Conservation (phyloP, 179 eudicot species). For the Drosera spatulata region DNA sequence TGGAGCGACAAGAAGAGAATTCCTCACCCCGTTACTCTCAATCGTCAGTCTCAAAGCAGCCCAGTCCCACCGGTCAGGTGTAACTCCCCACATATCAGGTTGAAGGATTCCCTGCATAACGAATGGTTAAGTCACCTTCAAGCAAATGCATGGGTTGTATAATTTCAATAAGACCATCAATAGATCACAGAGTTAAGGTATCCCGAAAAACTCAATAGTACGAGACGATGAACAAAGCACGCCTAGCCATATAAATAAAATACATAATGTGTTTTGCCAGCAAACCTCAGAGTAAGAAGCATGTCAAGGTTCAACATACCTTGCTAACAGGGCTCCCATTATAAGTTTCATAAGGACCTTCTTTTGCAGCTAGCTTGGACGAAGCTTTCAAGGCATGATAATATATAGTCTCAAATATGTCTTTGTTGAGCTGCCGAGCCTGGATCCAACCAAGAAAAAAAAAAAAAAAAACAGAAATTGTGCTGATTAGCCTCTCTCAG, state of each 20-base stretch:
- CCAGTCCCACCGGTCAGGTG: slow-evolving; percentile 91
- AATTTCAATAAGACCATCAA: slow-evolving; percentile 5
- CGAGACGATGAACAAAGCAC: no score
- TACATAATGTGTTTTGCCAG: no score
- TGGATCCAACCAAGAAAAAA: slow-evolving; percentile 10
- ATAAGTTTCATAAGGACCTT: slow-evolving; percentile 84
- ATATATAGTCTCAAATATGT: slow-evolving; percentile 91
- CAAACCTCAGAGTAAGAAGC: no score
- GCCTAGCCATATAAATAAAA: no score
- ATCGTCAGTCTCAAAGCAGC: slow-evolving; percentile 51
- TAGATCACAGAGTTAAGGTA: slow-evolving; percentile 1
- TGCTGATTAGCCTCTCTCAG: no score
- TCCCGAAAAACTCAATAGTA: background rate
- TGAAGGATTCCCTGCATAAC: slow-evolving; percentile 65
- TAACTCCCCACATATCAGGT: slow-evolving; percentile 95
- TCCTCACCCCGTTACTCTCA: slow-evolving; percentile 51
- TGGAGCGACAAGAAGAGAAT: slow-evolving; percentile 91
- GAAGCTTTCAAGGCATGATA: slow-evolving; percentile 76
- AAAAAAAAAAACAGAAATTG: background rate
- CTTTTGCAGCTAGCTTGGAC: slow-evolving; percentile 58
- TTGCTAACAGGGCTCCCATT: slow-evolving; percentile 84
- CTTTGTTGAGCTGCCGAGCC: slow-evolving; percentile 90
- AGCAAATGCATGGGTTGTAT: no score
- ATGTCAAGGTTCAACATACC: slow-evolving; percentile 21
- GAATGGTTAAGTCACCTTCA: no score